phyloP scores from a whole-genome alignment of 2,329 filamentous ascomycete genomes.

The Epichloe gansuensis region DNA sequence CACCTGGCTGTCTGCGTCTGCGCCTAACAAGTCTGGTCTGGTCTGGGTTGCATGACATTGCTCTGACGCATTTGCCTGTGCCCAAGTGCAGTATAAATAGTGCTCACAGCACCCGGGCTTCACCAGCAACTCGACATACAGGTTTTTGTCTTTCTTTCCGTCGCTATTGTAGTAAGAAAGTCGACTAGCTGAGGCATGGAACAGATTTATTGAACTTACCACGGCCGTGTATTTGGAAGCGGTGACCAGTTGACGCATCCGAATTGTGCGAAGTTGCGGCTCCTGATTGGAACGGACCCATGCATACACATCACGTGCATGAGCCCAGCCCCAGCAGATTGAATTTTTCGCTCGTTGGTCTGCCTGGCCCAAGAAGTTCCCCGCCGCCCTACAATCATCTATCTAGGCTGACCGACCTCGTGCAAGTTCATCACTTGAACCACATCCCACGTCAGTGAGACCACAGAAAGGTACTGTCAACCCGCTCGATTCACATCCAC shows the following conservation, averaged over 20 bases:
- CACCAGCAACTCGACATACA: neutral
- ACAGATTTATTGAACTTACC: neutral
- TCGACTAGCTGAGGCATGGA: neutral
- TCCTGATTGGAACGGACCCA: constrained; percentile 5
- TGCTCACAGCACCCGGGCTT: neutral
- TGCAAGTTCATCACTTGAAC: constrained; percentile 23
- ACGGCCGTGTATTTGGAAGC: constrained; percentile 8
- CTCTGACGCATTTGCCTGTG: neutral
- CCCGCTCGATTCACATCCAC: constrained; percentile 10
- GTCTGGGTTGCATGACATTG: neutral
- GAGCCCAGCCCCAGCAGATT: constrained; percentile 20
- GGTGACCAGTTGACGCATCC: constrained; percentile 12
- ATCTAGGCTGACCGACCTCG: constrained; percentile 22
- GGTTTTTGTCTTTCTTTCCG: neutral
- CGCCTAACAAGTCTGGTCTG: too few species aligned
- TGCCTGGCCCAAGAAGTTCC: constrained; percentile 25
- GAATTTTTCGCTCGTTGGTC: constrained; percentile 30
- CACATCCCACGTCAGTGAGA: constrained; percentile 18
- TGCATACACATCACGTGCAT: constrained; percentile 22
- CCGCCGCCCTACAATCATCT: constrained; percentile 27
- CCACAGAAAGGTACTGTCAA: constrained; percentile 10
- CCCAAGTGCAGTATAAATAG: neutral
- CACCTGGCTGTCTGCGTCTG: neutral
- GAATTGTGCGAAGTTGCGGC: constrained; percentile 1
- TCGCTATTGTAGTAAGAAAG: neutral